Evolutionary conservation across 2,329 filamentous ascomycete genomes (phyloP).

Genomic region (Neonectria coccinea): DNA sequence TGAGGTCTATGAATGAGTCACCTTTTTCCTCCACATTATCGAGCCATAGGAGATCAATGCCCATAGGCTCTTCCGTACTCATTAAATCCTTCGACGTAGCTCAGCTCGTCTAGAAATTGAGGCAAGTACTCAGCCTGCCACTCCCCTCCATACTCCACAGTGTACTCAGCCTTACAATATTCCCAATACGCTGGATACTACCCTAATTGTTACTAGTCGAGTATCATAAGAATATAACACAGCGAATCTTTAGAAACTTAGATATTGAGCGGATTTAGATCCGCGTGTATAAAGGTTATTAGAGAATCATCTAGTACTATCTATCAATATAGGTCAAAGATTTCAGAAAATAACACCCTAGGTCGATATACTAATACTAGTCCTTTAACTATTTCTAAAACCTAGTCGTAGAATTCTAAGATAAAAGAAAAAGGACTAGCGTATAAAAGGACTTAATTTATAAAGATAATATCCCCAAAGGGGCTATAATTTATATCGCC

Average conservation of each 20-base stretch:
- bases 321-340: conserved; percentile 22
- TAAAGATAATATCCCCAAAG: conserved; percentile 21
- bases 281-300: conserved; percentile 30
- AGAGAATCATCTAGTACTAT: conserved; percentile 6
- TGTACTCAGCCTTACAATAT: conserved; percentile 28
- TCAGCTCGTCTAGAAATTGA: conserved; percentile 5
- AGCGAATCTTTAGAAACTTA: conserved; percentile 23
- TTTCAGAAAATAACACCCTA: neutral
- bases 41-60: neutral
- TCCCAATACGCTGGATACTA: conserved; percentile 41
- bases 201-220: conserved; percentile 34
- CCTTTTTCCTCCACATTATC: too few relatives aligned
- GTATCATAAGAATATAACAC: conserved; percentile 12
- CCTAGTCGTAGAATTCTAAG: conserved; percentile 28
- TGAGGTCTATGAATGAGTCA: too few relatives aligned
- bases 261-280: conserved; percentile 32
- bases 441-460: conserved; percentile 2
- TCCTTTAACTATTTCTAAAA: conserved; percentile 25
- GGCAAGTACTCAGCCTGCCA: conserved; percentile 19
- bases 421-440: conserved; percentile 26
- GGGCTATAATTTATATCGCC: conserved; percentile 27
- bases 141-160: neutral
- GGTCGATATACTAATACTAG: conserved; percentile 5
- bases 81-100: neutral
- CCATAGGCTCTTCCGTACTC: neutral